Evolutionary conservation across 768 basidiomycete genomes (phyloP).

Genomic region (Tylopilus plumbeoviolaceoides): DNA sequence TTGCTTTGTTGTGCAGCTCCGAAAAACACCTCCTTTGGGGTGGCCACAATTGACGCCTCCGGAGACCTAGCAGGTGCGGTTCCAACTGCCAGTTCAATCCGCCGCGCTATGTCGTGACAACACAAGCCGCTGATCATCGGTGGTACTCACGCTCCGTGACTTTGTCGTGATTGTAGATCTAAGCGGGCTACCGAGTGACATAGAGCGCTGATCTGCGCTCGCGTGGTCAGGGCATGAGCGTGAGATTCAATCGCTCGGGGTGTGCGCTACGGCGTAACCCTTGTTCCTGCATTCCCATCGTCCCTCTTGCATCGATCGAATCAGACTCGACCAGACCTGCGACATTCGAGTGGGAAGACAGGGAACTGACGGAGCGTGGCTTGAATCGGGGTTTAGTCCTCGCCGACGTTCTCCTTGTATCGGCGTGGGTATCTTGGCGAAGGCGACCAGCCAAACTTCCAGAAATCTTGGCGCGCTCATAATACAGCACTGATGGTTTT

Average conservation of each 20-base stretch:
- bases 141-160: conserved; percentile 5
- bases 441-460: not conserved
- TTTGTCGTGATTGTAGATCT: conserved; percentile 3
- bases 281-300: not conserved
- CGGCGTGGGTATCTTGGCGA: not conserved
- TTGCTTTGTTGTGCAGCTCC: not conserved
- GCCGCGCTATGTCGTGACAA: not conserved
- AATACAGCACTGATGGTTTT: not conserved
- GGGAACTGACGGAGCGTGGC: not conserved
- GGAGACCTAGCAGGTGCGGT: no score
- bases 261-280: not conserved
- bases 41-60: no score
- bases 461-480: not conserved
- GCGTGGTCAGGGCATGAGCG: conserved; percentile 1
- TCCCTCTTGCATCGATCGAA: not conserved
- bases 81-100: no score
- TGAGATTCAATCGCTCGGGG: not conserved
- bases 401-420: not conserved
- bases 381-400: not conserved
- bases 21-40: no score
- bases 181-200: not conserved
- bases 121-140: no score
- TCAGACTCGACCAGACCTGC: not conserved
- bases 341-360: not conserved
- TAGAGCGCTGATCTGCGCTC: conserved; percentile 12